These are phyloP conservation scores for Lichtheimia ramosa DNA, from an alignment of 371 early-diverging fungal genomes.

Conservation along the genomic window DNA sequence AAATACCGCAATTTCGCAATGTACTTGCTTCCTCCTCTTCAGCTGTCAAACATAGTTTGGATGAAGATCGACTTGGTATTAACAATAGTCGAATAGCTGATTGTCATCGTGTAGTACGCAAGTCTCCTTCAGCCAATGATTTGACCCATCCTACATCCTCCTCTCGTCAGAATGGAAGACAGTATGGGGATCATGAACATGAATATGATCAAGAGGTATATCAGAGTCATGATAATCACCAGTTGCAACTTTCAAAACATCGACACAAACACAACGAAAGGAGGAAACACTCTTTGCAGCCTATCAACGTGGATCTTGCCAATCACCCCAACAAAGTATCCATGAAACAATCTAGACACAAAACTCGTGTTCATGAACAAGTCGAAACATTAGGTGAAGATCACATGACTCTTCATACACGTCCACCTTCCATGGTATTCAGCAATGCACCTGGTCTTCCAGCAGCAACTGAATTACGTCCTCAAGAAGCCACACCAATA, in stretches of 20 bases:
- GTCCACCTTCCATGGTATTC: slow-evolving; percentile 19
- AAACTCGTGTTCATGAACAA: neutral
- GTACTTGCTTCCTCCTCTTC: too few species aligned
- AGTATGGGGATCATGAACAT: neutral
- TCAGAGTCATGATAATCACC: neutral
- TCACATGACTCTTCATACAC: neutral
- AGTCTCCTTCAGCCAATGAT: too few species aligned
- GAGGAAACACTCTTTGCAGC: slow-evolving; percentile 4
- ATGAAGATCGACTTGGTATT: neutral
- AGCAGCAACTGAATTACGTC: slow-evolving; percentile 8
- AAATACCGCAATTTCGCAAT: neutral
- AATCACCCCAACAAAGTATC: slow-evolving; percentile 6
- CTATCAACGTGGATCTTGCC: slow-evolving; percentile 25
- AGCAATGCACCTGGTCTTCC: slow-evolving; percentile 19
- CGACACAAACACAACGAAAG: neutral
- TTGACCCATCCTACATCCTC: too few species aligned
- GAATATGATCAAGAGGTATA: neutral
- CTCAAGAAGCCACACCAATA: slow-evolving; percentile 12
- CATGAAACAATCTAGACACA: neutral
- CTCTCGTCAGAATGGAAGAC: too few species aligned
- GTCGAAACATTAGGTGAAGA: slow-evolving; percentile 1
- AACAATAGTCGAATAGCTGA: too few species aligned
- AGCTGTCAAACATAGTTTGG: neutral
- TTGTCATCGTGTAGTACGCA: too few species aligned
- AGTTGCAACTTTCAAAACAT: neutral